Conservation (phyloP, 345 rosid genomes). For the Trapa bicornis region DNA sequence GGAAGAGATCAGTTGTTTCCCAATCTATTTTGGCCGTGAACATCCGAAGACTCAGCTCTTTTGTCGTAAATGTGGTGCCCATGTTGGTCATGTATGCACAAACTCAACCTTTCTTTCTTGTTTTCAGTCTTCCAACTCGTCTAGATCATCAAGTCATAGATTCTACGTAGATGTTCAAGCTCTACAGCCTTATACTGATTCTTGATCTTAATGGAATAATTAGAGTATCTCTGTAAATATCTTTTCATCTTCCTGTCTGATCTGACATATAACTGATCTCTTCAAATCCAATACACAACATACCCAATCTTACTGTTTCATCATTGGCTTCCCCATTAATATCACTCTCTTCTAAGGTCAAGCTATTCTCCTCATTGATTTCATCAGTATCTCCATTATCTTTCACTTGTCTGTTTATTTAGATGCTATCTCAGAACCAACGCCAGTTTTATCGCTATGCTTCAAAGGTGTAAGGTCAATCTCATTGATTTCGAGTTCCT, state of each 20-base stretch:
- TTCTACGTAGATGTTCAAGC: slow-evolving; percentile 8
- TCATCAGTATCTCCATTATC: background rate
- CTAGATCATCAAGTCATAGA: slow-evolving; percentile 7
- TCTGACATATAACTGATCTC: background rate
- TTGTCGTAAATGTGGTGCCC: slow-evolving; percentile 7
- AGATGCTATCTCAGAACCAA: no score
- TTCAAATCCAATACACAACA: background rate
- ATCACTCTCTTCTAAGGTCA: background rate
- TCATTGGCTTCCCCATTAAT: background rate
- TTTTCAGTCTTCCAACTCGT: slow-evolving; percentile 7
- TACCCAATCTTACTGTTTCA: background rate
- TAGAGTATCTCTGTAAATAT: background rate
- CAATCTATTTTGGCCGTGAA: background rate
- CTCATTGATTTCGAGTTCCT: no score
- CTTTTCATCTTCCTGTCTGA: background rate
- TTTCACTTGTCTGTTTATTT: background rate
- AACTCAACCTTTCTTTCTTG: slow-evolving; percentile 5
- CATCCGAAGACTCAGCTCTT: slow-evolving; percentile 9
- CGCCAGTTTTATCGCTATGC: no score
- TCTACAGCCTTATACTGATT: slow-evolving; percentile 5
- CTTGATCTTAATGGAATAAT: background rate
- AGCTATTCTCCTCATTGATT: background rate
- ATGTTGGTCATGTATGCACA: slow-evolving; percentile 3
- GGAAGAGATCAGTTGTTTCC: slow-evolving; percentile 10
- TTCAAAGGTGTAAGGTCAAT: background rate